Evolutionary conservation across 495 filamentous ascomycete genomes (phyloP), one percentile per base, ranked within the genome.

Genomic region (Aspergillus avenaceus): DNA sequence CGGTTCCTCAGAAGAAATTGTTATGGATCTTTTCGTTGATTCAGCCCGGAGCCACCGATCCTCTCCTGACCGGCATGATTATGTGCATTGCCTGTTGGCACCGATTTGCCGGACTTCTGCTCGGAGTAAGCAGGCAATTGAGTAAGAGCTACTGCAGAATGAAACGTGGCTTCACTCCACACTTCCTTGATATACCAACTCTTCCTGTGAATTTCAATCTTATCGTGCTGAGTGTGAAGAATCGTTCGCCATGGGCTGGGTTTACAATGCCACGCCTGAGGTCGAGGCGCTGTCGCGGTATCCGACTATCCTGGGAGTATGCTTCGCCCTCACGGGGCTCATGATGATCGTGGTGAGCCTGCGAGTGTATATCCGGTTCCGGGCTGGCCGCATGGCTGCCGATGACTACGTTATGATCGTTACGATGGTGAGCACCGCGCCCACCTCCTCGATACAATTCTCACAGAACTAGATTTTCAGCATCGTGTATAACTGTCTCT

Each of bases 381-480:
- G 56, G 13, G 59, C 67, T 21, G 53, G 70, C 50, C 68, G 64
- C 40, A 56, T 75, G 53, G 73, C 67, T 1, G 53, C 68, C 6
- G 72, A 76, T 38, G 74, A 78, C 53, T 78, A 67, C 60, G 70
- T 77, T 48, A 77, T 74, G 51, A 55, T 74, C 26, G 52, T 63
- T 37, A 67, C 72, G 12, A 66, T 68, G 64, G 72, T 77, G 45
- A 56, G 67, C 16, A 14, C 21, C 37, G 21, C 8, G 5, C 14
- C 29, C 34, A 23, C 45, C 14, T 2, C 2, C 7, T 42, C 1
- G n/a, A 31, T 29, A n/a, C 37, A 44, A n/a, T 8, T 14, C n/a
- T 36, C 13, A 11, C 7, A 18, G 6, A 18, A 23, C 8, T 29
- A 74, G 66, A 44, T 64, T 1, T 78, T 76, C 41, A 70, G 66